phyloP scores from a whole-genome alignment of 495 filamentous ascomycete species.

The Thozetella sp. region DNA sequence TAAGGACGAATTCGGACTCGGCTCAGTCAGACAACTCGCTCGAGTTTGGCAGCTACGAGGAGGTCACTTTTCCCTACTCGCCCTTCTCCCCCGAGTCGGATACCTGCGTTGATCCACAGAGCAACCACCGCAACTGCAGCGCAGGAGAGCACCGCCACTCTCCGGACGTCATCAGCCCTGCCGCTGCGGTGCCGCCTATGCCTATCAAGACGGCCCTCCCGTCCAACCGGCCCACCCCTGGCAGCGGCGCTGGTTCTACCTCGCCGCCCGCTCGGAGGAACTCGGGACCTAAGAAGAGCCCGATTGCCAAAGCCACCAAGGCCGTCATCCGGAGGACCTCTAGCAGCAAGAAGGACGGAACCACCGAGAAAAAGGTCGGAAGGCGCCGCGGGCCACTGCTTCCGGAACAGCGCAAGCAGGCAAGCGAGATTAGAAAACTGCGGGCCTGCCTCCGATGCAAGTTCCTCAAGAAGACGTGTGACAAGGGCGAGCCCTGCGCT shows the following conservation, averaged over 20 bases:
- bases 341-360: constrained; percentile 70
- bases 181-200: constrained; percentile 67
- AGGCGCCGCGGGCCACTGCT: constrained; percentile 82
- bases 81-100: constrained; percentile 68
- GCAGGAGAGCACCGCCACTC: constrained; percentile 46
- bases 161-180: constrained; percentile 63
- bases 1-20: constrained; percentile 82
- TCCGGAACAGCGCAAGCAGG: constrained; percentile 93
- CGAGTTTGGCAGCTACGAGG: constrained; percentile 80
- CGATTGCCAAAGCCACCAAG: constrained; percentile 78
- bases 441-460: constrained; percentile 94
- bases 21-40: constrained; percentile 71
- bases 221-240: constrained; percentile 55
- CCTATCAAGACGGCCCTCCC: constrained; percentile 66
- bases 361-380: constrained; percentile 85
- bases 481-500: constrained; percentile 90
- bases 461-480: constrained; percentile 97
- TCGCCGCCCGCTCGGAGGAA: constrained; percentile 67
- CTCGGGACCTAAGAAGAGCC: constrained; percentile 69
- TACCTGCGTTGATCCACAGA: constrained; percentile 47
- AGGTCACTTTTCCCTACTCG: constrained; percentile 74
- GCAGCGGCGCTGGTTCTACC: constrained; percentile 61
- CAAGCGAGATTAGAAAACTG: constrained; percentile 89
- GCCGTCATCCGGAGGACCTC: constrained; percentile 77
- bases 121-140: constrained; percentile 52